Evolutionary conservation across 2,329 filamentous ascomycete species (phyloP).

Genomic region (Diaporthe citrichinensis): DNA sequence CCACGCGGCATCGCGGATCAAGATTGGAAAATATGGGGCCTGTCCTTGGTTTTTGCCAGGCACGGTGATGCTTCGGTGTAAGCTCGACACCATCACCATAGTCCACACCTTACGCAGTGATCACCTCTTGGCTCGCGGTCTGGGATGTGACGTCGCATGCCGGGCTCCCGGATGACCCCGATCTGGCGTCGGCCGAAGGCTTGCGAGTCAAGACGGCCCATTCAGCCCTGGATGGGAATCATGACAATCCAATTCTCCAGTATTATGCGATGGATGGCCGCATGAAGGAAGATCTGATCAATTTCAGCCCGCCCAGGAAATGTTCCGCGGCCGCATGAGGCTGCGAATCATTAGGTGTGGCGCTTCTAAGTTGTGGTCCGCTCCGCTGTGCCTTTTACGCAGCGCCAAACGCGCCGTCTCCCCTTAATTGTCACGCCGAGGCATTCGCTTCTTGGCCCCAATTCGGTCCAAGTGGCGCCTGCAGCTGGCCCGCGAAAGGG

Average conservation of each 20-base stretch:
- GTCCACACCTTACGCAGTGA: slow-evolving; percentile 17
- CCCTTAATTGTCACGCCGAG: neutral
- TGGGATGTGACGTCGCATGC: slow-evolving; percentile 2
- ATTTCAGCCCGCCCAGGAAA: neutral
- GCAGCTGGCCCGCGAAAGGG: slow-evolving; percentile 9
- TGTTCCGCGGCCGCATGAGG: neutral
- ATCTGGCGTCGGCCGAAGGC: slow-evolving; percentile 5
- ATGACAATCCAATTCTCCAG: neutral
- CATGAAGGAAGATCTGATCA: neutral
- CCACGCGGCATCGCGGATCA: slow-evolving; percentile 2
- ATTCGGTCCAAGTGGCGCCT: slow-evolving; percentile 16
- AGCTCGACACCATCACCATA: slow-evolving; percentile 4
- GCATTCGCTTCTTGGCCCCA: slow-evolving; percentile 16
- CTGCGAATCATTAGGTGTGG: neutral
- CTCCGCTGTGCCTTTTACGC: neutral
- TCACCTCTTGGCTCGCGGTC: neutral
- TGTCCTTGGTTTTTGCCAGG: neutral
- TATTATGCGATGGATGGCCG: neutral
- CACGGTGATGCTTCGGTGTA: slow-evolving; percentile 23
- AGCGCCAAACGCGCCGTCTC: slow-evolving; percentile 13
- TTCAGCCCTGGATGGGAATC: slow-evolving; percentile 10
- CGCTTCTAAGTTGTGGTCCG: neutral
- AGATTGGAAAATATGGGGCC: slow-evolving; percentile 11
- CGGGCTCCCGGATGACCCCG: slow-evolving; percentile 17
- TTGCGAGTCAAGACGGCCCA: slow-evolving; percentile 8